Base-by-base conservation (phyloP, 2,329 filamentous ascomycete species). In the Chalaropsis ovoidea region DNA sequence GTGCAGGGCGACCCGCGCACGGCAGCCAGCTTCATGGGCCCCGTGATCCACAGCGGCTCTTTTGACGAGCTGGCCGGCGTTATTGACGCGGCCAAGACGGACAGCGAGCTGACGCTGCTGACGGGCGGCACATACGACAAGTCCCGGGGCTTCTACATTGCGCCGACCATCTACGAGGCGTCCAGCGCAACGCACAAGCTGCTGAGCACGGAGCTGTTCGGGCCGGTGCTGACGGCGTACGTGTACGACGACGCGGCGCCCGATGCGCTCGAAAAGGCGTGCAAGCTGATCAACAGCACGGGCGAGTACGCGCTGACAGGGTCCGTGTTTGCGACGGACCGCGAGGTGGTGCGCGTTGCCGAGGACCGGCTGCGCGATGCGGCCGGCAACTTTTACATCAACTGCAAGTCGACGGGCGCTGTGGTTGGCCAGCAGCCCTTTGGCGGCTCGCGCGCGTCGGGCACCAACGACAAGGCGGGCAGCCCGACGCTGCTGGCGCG, bases 361-460 rank as follows among this genome's bases (percentile, higher is more conserved):
- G 88, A 91, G 74, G 83, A 90, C 70, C 81, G 80, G 68, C 79
- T 93, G 64, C 80, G 87, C 69, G 85, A 91, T 73, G 78, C 86
- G 0, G 88, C 89, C 0, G 89, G 89, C 52, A 93, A 93, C 78
- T 92, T 92, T 74, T 93, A 93, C 77, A 81, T 93, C 76, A 93
- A 92, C 78, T 88, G 86, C 79, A 92, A 92, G 82, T 86, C 83
- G 74, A 89, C 86, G 1, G 86, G 86, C 47, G 86, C 86, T 17
- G 85, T 89, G 27, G 86, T 88, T 7, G 86, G 85, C 15, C 86
- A 89, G 76, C 86, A 89, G 77, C 83, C 86, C 3, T 89, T 89
- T 72, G 86, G 86, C 24, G 86, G 86, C 64, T 81, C 84, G 13
- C 78, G 86, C 69, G 85, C 84, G 6, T 86, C 83, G 68, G 86